Evolutionary conservation across 176 grass and related monocot species (phyloP).

Genomic region (Oryza coarctata): DNA sequence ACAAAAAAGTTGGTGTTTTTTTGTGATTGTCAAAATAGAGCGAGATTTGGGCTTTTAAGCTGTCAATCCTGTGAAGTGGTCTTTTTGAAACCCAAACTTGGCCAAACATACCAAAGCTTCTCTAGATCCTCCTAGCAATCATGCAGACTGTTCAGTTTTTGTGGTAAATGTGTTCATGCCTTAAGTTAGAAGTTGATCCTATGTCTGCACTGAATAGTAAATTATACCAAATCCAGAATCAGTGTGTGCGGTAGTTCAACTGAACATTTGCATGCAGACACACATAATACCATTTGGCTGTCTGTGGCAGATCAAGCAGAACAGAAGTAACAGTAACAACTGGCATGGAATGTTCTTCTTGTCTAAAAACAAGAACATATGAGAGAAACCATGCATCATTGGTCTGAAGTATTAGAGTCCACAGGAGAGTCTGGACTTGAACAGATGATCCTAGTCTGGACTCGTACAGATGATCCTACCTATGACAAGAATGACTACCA

Average conservation of each 20-base stretch:
- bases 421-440: background rate
- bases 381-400: background rate
- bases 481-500: background rate
- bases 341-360: background rate
- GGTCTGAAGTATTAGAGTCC: background rate
- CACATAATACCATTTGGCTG: background rate
- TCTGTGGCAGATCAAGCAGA: background rate
- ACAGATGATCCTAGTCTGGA: background rate
- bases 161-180: background rate
- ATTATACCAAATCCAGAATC: background rate
- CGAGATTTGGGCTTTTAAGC: background rate
- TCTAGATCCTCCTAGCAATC: background rate
- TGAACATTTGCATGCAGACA: background rate
- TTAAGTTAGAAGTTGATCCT: background rate
- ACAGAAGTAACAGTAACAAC: background rate
- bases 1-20: background rate
- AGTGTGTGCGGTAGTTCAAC: background rate
- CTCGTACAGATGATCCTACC: background rate
- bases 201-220: background rate
- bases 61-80: background rate
- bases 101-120: background rate
- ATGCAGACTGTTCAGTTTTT: background rate
- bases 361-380: background rate
- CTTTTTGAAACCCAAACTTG: background rate
- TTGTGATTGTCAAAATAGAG: background rate